phyloP scores from a whole-genome alignment of 2,329 filamentous ascomycete species.

The Fragosphaeria purpurea region DNA sequence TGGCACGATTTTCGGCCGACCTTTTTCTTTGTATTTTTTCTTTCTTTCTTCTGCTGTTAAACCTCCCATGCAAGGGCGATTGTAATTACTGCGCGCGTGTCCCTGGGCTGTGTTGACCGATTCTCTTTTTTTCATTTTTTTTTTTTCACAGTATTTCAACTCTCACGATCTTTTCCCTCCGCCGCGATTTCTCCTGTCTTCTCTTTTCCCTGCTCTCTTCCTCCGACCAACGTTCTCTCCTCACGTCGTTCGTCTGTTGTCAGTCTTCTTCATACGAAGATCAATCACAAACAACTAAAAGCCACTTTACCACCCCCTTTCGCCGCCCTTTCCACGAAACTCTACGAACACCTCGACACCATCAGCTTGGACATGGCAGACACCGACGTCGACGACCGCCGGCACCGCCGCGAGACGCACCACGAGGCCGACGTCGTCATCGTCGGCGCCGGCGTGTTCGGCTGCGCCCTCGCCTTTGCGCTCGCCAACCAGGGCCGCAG shows the following conservation, averaged over 20 bases:
- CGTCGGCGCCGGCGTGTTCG: slow-evolving; percentile 82
- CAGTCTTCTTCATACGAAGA: too few relatives aligned
- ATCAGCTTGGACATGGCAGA: neutral
- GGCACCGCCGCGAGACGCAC: slow-evolving; percentile 38
- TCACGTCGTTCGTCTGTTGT: neutral
- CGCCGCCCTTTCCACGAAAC: neutral
- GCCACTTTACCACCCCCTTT: too few relatives aligned
- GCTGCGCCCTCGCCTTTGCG: slow-evolving; percentile 75
- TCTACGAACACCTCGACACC: neutral
- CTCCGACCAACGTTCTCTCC: neutral
- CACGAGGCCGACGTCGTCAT: slow-evolving; percentile 77
- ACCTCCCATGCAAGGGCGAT: neutral
- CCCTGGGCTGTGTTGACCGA: neutral
- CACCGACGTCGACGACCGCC: slow-evolving; percentile 2
- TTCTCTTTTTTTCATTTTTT: neutral
- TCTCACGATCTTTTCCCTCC: neutral
- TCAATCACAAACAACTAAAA: too few relatives aligned
- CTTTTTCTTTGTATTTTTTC: neutral
- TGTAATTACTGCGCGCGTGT: too few relatives aligned
- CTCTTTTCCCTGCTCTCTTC: neutral
- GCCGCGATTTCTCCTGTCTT: neutral
- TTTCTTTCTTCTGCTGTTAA: neutral
- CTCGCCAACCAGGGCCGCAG: slow-evolving; percentile 83
- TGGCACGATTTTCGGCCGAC: slow-evolving; percentile 6
- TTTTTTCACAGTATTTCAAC: neutral